Percentiles rank a stretch among this genome's conserved stretches.
Evolutionary conservation across 1,139 yeast species (phyloP).

Genomic region (Yamadazyma friedrichii): DNA sequence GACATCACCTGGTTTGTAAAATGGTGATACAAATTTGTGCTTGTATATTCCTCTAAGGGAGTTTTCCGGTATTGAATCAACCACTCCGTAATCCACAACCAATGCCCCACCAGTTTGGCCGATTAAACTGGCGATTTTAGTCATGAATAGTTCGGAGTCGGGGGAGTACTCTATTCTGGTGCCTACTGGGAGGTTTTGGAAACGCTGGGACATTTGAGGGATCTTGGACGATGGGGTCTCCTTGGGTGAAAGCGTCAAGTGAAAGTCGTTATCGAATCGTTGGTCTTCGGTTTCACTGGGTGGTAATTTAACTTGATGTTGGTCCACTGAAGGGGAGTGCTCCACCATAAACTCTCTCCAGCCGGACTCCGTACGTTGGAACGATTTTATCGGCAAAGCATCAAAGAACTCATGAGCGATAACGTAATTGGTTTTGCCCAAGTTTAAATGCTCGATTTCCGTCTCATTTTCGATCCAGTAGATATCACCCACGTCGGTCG

Average conservation of each 20-base stretch:
- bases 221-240: constrained; percentile 65
- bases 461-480: constrained; percentile 73
- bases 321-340: constrained; percentile 42
- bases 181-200: constrained; percentile 51
- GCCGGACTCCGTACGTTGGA: constrained; percentile 57
- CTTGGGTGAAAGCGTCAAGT: constrained; percentile 55
- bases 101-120: constrained; percentile 59
- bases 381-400: constrained; percentile 78
- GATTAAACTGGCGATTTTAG: constrained; percentile 45
- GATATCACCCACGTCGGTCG: constrained; percentile 56
- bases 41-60: constrained; percentile 71
- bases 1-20: constrained; percentile 71
- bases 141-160: constrained; percentile 59
- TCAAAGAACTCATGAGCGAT: constrained; percentile 88
- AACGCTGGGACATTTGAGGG: constrained; percentile 55
- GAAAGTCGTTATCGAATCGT: constrained; percentile 47
- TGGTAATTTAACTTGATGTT: constrained; percentile 33
- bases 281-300: constrained; percentile 10
- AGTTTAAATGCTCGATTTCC: constrained; percentile 34
- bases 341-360: constrained; percentile 83
- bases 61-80: constrained; percentile 60
- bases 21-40: constrained; percentile 79
- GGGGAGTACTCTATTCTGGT: constrained; percentile 74
- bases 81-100: constrained; percentile 77
- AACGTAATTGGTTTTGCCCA: constrained; percentile 54